Evolutionary conservation across 805 yeast genomes (phyloP).

Genomic region (Kregervanrija pseudodelftensis): DNA sequence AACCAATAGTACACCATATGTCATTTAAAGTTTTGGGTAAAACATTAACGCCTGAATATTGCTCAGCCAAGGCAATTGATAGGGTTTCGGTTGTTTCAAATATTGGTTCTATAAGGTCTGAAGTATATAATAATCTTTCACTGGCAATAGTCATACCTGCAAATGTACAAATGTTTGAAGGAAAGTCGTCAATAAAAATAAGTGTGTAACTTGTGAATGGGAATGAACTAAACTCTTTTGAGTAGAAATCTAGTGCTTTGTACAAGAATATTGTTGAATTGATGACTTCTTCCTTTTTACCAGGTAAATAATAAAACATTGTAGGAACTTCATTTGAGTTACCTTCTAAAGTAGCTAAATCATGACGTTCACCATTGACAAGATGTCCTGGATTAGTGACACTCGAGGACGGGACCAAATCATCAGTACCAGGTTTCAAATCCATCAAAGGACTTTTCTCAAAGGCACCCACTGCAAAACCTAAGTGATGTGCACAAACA

Average conservation of each 20-base stretch:
- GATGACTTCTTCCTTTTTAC: conserved; percentile 43
- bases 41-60: conserved; percentile 91
- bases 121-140: conserved; percentile 60
- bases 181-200: conserved; percentile 59
- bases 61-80: conserved; percentile 68
- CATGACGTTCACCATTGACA: no score
- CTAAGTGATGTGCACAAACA: conserved; percentile 87
- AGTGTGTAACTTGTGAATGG: conserved; percentile 81
- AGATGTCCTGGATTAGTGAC: conserved; percentile 20
- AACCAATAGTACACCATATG: conserved; percentile 84
- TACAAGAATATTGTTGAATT: conserved; percentile 74
- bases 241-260: conserved; percentile 74
- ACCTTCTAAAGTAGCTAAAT: not conserved
- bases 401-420: conserved; percentile 18
- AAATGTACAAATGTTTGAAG: conserved; percentile 49
- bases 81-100: conserved; percentile 61
- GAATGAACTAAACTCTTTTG: conserved; percentile 86
- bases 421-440: conserved; percentile 26
- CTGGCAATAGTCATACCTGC: conserved; percentile 65
- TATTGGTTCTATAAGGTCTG: conserved; percentile 72
- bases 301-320: conserved; percentile 57
- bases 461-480: conserved; percentile 92
- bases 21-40: conserved; percentile 75
- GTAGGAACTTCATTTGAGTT: conserved; percentile 40
- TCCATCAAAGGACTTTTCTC: conserved; percentile 51